Evolutionary conservation across 1,284 basidiomycete species (phyloP).

Genomic region (Dichomitus squalens): DNA sequence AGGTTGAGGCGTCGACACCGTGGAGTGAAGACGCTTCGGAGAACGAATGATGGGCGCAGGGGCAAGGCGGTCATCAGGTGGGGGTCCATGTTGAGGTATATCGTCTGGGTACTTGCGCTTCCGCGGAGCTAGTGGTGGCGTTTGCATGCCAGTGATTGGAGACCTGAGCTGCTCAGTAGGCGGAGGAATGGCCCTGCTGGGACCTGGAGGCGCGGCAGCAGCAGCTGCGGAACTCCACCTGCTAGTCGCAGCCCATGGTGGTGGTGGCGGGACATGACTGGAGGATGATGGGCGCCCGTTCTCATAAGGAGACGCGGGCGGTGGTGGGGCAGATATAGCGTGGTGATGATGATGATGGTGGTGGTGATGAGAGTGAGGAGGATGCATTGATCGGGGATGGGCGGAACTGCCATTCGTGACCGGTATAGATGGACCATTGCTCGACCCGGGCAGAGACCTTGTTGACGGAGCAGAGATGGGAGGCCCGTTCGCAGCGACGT

Average conservation of each 20-base stretch:
- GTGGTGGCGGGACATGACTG: conserved; percentile 59
- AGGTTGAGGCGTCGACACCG: conserved; percentile 25
- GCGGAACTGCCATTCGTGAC: conserved; percentile 33
- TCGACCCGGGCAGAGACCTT: conserved; percentile 6
- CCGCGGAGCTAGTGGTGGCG: conserved; percentile 34
- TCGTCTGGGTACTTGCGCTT: conserved; percentile 50
- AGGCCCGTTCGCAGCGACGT: conserved; percentile 23
- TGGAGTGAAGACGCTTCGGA: conserved; percentile 29
- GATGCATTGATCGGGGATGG: conserved; percentile 32
- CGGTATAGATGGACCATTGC: conserved; percentile 35
- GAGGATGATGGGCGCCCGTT: conserved; percentile 18
- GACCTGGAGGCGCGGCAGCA: conserved; percentile 31
- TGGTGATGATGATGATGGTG: conserved; percentile 30
- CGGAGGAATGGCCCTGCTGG: conserved; percentile 17
- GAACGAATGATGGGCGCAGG: conserved; percentile 24
- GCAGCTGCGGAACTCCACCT: conserved; percentile 38
- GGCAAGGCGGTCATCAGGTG: conserved; percentile 24
- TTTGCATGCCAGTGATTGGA: conserved; percentile 15
- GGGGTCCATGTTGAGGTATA: conserved; percentile 25
- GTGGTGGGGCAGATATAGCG: conserved; percentile 24
- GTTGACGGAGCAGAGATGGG: conserved; percentile 3
- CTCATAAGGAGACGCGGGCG: conserved; percentile 38
- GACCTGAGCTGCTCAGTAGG: conserved; percentile 23
- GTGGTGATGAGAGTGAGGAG: conserved; percentile 22
- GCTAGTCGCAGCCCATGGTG: conserved; percentile 71